Conservation (phyloP, 768 basidiomycete genomes). For the Lentinula sp. region DNA sequence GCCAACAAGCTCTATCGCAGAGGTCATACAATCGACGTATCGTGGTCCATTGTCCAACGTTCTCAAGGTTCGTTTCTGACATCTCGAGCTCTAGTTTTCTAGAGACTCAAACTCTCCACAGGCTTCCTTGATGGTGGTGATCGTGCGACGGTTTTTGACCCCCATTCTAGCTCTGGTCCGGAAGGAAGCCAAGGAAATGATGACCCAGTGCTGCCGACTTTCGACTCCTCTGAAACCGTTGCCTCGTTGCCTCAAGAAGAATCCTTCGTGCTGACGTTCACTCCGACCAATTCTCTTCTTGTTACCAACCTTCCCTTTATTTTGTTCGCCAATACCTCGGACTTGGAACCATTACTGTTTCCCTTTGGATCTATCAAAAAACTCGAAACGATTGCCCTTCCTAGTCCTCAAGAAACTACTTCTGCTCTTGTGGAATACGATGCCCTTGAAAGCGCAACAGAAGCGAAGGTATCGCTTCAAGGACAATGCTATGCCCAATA, state of each 20-base stretch:
- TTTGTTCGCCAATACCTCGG: conserved; percentile 60
- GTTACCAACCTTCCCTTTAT: conserved; percentile 61
- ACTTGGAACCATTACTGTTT: conserved; percentile 66
- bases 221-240: conserved; percentile 26
- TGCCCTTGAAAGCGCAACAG: conserved; percentile 45
- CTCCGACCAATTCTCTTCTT: conserved; percentile 47
- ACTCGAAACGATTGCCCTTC: conserved; percentile 44
- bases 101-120: conserved; percentile 18
- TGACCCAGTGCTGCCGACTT: conserved; percentile 15
- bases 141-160: conserved; percentile 57
- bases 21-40: conserved; percentile 73
- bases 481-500: conserved; percentile 56
- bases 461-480: conserved; percentile 57
- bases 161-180: conserved; percentile 26
- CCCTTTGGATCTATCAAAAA: conserved; percentile 68
- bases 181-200: neutral
- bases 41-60: conserved; percentile 85
- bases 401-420: conserved; percentile 31
- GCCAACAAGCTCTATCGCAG: conserved; percentile 24
- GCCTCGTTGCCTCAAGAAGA: conserved; percentile 17
- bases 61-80: conserved; percentile 54
- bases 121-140: conserved; percentile 82
- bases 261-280: conserved; percentile 24
- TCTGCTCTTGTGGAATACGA: conserved; percentile 64
- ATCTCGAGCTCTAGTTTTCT: neutral